These are phyloP conservation scores for Cenchrus americanus DNA, from an alignment of 176 grass and related monocot genomes.

Conservation along the genomic window DNA sequence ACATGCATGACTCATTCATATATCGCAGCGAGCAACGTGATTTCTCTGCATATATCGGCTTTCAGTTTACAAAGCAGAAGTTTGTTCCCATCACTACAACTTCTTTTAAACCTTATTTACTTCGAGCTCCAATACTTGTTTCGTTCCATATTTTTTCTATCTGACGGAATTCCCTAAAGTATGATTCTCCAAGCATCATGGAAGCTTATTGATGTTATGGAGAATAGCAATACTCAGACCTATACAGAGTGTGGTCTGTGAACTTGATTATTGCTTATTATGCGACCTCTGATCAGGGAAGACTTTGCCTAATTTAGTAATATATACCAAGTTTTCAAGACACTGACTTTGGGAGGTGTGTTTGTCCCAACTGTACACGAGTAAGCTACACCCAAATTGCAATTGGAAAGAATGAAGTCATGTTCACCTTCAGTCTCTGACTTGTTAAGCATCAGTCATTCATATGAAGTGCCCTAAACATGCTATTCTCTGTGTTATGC, in stretches of 20 bases:
- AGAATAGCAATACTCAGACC: neutral
- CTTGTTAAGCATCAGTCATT: neutral
- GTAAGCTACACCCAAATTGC: neutral
- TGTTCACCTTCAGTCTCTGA: neutral
- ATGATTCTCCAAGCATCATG: neutral
- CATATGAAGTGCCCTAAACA: neutral
- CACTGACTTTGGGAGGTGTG: neutral
- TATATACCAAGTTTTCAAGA: neutral
- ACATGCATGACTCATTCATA: neutral
- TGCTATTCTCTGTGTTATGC: neutral
- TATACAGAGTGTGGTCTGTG: neutral
- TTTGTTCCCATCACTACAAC: neutral
- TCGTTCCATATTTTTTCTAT: neutral
- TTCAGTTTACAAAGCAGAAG: neutral
- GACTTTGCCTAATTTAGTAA: neutral
- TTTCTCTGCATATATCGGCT: neutral
- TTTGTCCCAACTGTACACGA: neutral
- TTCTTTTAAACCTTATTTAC: neutral
- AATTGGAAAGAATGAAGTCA: neutral
- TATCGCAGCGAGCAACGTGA: too few relatives aligned
- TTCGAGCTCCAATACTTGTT: neutral
- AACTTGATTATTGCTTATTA: neutral
- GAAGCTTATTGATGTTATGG: neutral
- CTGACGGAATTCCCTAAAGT: neutral
- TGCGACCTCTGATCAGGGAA: conserved; percentile 3